phyloP scores from a whole-genome alignment of 805 yeast genomes.

The Wickerhamomyces queroliae region DNA sequence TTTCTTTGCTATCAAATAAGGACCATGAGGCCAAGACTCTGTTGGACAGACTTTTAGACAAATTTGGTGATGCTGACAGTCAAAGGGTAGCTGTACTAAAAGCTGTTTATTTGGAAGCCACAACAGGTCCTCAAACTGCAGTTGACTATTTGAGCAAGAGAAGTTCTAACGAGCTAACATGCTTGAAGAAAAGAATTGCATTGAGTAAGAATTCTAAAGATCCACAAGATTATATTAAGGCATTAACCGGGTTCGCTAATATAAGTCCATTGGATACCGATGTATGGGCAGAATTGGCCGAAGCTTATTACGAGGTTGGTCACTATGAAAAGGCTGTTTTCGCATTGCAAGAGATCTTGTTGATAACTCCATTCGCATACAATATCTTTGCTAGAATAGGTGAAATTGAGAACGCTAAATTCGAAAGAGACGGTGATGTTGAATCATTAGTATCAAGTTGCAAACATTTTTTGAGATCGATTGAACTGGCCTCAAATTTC shows the following conservation, averaged over 20 bases:
- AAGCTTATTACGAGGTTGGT: constrained; percentile 53
- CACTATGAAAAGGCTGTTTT: constrained; percentile 63
- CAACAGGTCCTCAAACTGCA: constrained; percentile 34
- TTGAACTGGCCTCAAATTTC: constrained; percentile 70
- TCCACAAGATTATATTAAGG: constrained; percentile 40
- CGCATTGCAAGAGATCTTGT: constrained; percentile 63
- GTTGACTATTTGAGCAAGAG: constrained; percentile 29
- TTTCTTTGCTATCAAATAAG: constrained; percentile 52
- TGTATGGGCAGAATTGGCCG: constrained; percentile 73
- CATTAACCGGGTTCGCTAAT: constrained; percentile 49
- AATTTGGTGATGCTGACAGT: constrained; percentile 50
- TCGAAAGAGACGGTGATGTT: constrained; percentile 4
- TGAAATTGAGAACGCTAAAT: constrained; percentile 30
- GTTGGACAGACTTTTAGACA: constrained; percentile 61
- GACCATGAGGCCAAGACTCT: constrained; percentile 68
- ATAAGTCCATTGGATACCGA: constrained; percentile 70
- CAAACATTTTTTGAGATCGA: constrained; percentile 58
- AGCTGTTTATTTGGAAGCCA: constrained; percentile 52
- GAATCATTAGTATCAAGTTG: constrained; percentile 14
- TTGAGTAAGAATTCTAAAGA: constrained; percentile 8
- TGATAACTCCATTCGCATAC: constrained; percentile 66
- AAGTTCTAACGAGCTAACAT: constrained; percentile 13
- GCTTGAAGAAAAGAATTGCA: constrained; percentile 20
- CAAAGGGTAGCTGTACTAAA: constrained; percentile 52
- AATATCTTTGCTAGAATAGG: constrained; percentile 62